phyloP scores from a whole-genome alignment of 768 basidiomycete species.

The Mycena sanguinolenta region DNA sequence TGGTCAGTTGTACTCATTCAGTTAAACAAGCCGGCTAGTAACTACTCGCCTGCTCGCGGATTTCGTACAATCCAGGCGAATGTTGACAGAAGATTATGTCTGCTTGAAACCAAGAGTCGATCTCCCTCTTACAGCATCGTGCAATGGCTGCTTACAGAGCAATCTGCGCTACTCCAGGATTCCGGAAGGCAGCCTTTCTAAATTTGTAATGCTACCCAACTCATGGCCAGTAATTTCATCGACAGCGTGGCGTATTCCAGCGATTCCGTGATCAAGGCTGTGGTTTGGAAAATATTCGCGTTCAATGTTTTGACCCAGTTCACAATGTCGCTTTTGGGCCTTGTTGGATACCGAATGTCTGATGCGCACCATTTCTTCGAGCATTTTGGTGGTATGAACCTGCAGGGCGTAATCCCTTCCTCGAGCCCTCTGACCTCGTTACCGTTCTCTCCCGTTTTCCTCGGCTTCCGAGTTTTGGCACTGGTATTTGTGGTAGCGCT shows the following conservation, averaged over 20 bases:
- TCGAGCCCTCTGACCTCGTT: background rate
- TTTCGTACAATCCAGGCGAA: slow-evolving; percentile 6
- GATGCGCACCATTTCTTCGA: background rate
- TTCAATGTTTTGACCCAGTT: background rate
- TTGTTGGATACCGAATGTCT: background rate
- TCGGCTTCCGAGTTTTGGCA: background rate
- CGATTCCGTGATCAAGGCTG: slow-evolving; percentile 9
- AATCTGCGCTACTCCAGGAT: slow-evolving; percentile 1
- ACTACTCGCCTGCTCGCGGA: background rate
- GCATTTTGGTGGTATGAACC: background rate
- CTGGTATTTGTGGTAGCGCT: slow-evolving; percentile 1
- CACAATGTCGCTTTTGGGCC: no score
- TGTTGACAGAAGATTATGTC: background rate
- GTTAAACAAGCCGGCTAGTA: background rate
- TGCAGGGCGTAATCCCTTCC: background rate
- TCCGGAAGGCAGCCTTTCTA: background rate
- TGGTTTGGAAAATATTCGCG: slow-evolving; percentile 13
- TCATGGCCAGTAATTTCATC: background rate
- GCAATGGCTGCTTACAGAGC: slow-evolving; percentile 7
- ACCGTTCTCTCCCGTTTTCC: background rate
- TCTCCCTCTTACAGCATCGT: slow-evolving; percentile 4
- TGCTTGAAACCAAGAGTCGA: slow-evolving; percentile 5
- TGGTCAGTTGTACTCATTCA: background rate
- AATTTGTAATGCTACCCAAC: background rate
- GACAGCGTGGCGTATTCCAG: background rate